phyloP scores from a whole-genome alignment of 306 rosid species.

The Mimosa pudica region DNA sequence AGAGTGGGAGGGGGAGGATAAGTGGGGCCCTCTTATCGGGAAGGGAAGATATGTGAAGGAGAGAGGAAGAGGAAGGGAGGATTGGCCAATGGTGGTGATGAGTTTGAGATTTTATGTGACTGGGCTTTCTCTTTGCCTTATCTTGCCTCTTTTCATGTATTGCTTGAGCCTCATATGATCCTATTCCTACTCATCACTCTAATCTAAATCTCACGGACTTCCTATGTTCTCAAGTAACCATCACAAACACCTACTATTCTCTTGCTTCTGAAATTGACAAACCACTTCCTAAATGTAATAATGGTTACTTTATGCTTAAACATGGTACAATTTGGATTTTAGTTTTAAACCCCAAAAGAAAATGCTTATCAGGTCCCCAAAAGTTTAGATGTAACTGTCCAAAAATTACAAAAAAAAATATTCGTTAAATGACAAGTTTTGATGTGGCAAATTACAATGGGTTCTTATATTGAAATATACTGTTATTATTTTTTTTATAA shows the following conservation, averaged over 20 bases:
- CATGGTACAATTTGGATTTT: background rate
- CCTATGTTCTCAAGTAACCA: background rate
- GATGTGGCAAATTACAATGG: too few relatives aligned
- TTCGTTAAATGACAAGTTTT: too few relatives aligned
- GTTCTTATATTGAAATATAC: too few relatives aligned
- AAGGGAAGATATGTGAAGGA: constrained; percentile 20
- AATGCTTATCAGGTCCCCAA: too few relatives aligned
- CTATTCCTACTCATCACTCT: background rate
- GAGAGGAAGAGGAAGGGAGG: background rate
- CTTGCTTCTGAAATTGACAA: background rate
- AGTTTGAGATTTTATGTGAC: background rate
- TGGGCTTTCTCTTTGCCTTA: background rate
- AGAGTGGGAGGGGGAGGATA: background rate
- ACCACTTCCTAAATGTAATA: background rate
- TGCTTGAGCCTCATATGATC: background rate
- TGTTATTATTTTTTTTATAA: too few relatives aligned
- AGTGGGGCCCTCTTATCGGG: constrained; percentile 25
- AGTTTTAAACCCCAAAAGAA: too few relatives aligned
- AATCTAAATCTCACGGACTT: background rate
- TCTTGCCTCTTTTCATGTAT: background rate
- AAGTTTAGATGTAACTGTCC: too few relatives aligned
- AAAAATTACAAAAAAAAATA: too few relatives aligned
- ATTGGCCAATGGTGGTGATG: constrained; percentile 11
- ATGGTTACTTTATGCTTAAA: background rate
- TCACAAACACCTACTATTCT: background rate